Evolutionary conservation across 2,329 filamentous ascomycete species (phyloP).

Genomic region (Apiospora aurea): DNA sequence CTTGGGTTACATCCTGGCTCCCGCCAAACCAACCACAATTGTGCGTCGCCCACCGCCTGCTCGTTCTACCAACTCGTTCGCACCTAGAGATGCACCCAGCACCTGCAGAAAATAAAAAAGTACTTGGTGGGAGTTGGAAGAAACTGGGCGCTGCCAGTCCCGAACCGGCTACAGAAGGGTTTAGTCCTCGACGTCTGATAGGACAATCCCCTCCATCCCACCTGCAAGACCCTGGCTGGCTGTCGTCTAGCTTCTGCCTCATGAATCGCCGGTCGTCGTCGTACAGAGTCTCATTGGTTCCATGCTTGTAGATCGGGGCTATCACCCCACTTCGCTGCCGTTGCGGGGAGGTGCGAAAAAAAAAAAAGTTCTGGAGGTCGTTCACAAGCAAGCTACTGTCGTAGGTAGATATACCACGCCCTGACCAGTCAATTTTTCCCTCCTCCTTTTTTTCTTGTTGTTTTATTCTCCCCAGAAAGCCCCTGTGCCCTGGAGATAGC

Average conservation of each 20-base stretch:
- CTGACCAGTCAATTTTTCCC: neutral
- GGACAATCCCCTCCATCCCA: neutral
- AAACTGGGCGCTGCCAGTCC: neutral
- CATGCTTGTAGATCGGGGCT: neutral
- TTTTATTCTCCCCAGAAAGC: constrained; percentile 15
- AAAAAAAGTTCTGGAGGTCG: constrained; percentile 20
- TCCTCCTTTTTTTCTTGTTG: constrained; percentile 10
- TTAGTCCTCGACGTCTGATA: neutral
- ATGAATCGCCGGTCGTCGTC: neutral
- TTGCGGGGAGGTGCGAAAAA: constrained; percentile 13
- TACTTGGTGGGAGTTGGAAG: neutral
- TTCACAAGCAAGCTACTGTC: constrained; percentile 10
- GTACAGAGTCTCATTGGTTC: constrained; percentile 7
- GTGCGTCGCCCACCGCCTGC: neutral
- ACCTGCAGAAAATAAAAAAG: neutral
- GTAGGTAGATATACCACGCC: constrained; percentile 14
- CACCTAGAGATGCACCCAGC: neutral
- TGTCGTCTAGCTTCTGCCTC: constrained; percentile 11
- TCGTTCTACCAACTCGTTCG: neutral
- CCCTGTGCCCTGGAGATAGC: constrained; percentile 6
- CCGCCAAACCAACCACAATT: neutral
- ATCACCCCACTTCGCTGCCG: constrained; percentile 16
- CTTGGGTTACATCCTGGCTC: constrained; percentile 13
- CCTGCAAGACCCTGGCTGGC: constrained; percentile 13
- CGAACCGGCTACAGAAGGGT: constrained; percentile 8